Percentiles rank a stretch among this genome's conserved stretches.
Evolutionary conservation across 257 asterid genomes (phyloP).

Genomic region (Salvia rosmarinus): DNA sequence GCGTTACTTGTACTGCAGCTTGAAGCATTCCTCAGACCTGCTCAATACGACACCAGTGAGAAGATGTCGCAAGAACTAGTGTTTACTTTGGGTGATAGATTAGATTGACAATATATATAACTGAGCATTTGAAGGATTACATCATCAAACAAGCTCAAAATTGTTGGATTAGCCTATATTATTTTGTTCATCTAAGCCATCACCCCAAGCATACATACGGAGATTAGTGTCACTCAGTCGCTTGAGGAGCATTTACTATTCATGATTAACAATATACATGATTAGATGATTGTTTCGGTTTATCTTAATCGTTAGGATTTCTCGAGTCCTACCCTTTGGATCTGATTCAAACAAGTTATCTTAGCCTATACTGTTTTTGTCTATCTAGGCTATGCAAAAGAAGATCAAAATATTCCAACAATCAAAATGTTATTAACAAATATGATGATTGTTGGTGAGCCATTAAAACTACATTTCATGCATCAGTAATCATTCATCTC

Average conservation of each 20-base stretch:
- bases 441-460: background rate
- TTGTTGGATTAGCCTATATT: too few relatives aligned
- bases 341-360: too few relatives aligned
- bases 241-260: too few relatives aligned
- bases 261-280: too few relatives aligned
- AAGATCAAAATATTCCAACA: background rate
- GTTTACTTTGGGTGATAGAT: background rate
- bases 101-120: background rate
- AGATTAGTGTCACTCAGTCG: too few relatives aligned
- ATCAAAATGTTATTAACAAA: background rate
- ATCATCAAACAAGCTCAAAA: background rate
- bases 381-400: too few relatives aligned
- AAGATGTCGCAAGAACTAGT: background rate
- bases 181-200: background rate
- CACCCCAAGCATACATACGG: background rate
- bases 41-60: background rate
- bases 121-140: background rate
- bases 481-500: background rate
- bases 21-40: conserved; percentile 94
- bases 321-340: too few relatives aligned
- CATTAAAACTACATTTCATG: background rate
- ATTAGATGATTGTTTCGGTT: too few relatives aligned
- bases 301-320: too few relatives aligned
- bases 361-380: too few relatives aligned
- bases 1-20: conserved; percentile 61